These are phyloP conservation scores for Inga laurina DNA, from an alignment of 306 rosid species.

Conservation along the genomic window DNA sequence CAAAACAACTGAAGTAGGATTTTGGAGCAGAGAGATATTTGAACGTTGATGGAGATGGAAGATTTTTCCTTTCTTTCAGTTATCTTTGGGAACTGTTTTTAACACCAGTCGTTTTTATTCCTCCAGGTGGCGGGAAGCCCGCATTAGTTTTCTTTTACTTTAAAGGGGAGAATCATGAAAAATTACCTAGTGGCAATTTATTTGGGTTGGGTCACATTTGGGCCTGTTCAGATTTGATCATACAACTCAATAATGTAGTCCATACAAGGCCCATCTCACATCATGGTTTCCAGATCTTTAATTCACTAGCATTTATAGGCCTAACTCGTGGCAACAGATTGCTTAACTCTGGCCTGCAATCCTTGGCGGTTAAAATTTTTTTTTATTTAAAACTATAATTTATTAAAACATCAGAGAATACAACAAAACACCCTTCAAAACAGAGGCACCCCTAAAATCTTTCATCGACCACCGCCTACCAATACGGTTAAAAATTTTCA, in stretches of 20 bases:
- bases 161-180: not conserved
- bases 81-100: not conserved
- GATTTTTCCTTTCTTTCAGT: not conserved
- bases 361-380: too few relatives aligned
- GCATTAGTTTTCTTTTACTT: not conserved
- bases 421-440: too few relatives aligned
- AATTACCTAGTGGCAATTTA: not conserved
- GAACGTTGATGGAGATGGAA: not conserved
- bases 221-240: not conserved
- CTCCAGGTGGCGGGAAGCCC: slow-evolving; percentile 27
- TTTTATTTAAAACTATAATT: too few relatives aligned
- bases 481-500: too few relatives aligned
- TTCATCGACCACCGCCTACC: too few relatives aligned
- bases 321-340: not conserved
- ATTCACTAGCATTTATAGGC: not conserved
- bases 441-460: too few relatives aligned
- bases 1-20: not conserved
- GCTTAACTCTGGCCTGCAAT: too few relatives aligned
- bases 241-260: not conserved
- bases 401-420: too few relatives aligned
- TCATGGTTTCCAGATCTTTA: not conserved
- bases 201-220: not conserved
- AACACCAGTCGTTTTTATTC: slow-evolving; percentile 7
- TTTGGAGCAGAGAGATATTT: not conserved
- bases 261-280: not conserved